Evolutionary conservation across 2,329 filamentous ascomycete species (phyloP).

Genomic region (Bipolaris sorokiniana): DNA sequence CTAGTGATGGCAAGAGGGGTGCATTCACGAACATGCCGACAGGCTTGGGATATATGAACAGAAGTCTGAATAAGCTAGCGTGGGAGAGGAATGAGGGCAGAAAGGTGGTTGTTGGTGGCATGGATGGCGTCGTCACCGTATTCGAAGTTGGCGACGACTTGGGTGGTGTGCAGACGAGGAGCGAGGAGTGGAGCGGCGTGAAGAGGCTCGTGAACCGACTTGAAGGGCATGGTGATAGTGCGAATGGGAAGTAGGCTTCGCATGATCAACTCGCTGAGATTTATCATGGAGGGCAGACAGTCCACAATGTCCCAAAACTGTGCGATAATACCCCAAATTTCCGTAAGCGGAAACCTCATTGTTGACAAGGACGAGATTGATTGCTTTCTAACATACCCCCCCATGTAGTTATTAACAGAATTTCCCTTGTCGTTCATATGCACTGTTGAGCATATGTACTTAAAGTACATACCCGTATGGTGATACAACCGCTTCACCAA

Average conservation of each 20-base stretch:
- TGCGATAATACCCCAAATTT: not conserved
- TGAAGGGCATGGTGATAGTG: conserved; percentile 55
- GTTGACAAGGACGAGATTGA: not conserved
- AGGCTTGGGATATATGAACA: conserved; percentile 69
- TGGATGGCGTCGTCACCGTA: conserved; percentile 87
- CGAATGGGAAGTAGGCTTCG: conserved; percentile 30
- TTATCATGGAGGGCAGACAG: not conserved
- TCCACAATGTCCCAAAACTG: not conserved
- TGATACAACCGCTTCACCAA: not conserved
- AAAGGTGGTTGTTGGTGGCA: conserved; percentile 84
- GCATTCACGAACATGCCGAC: conserved; percentile 46
- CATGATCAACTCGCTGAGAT: not conserved
- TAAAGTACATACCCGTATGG: not conserved
- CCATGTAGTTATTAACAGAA: not conserved
- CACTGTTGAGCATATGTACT: not conserved
- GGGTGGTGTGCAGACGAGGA: conserved; percentile 83
- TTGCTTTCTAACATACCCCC: not conserved
- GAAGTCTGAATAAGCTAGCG: conserved; percentile 90
- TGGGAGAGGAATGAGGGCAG: conserved; percentile 93
- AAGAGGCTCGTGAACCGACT: conserved; percentile 85
- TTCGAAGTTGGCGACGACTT: conserved; percentile 88
- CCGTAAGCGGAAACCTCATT: not conserved
- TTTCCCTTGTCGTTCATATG: not conserved
- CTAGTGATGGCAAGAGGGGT: conserved; percentile 59
- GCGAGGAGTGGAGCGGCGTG: conserved; percentile 90